These are phyloP conservation scores for Clitopilus passeckerianus DNA, from an alignment of 768 basidiomycete species.

Conservation along the genomic window DNA sequence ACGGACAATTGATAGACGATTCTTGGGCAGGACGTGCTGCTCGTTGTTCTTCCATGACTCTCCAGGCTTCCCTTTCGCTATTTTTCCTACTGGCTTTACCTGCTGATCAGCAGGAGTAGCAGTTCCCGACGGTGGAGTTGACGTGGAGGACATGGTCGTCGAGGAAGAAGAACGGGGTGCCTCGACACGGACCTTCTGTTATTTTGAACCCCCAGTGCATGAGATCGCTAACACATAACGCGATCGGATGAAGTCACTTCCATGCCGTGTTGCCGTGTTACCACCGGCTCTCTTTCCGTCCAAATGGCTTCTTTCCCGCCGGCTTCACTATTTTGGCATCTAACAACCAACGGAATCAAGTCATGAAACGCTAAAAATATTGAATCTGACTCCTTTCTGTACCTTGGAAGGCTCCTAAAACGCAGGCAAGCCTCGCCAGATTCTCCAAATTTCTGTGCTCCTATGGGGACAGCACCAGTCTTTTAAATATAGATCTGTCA, in stretches of 20 bases:
- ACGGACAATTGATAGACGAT: constrained; percentile 41
- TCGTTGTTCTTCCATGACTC: constrained; percentile 53
- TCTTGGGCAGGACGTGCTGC: constrained; percentile 52
- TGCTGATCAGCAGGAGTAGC: neutral
- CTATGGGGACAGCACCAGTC: neutral
- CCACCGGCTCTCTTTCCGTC: neutral
- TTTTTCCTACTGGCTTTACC: constrained; percentile 11
- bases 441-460: too few relatives aligned
- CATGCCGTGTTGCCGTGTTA: neutral
- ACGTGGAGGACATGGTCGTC: constrained; percentile 12
- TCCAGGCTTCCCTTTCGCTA: constrained; percentile 29
- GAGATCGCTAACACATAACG: neutral
- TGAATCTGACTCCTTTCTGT: neutral
- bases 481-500: neutral
- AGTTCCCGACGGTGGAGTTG: neutral
- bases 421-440: neutral
- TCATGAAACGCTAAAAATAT: neutral
- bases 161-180: constrained; percentile 1
- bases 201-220: constrained; percentile 1
- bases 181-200: neutral
- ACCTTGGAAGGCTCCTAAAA: neutral
- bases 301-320: neutral
- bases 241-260: neutral
- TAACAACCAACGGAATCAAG: neutral
- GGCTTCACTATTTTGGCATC: neutral